These are phyloP conservation scores for Salicornia ramosissima DNA, from an alignment of 148 eudicot genomes.

Conservation along the genomic window DNA sequence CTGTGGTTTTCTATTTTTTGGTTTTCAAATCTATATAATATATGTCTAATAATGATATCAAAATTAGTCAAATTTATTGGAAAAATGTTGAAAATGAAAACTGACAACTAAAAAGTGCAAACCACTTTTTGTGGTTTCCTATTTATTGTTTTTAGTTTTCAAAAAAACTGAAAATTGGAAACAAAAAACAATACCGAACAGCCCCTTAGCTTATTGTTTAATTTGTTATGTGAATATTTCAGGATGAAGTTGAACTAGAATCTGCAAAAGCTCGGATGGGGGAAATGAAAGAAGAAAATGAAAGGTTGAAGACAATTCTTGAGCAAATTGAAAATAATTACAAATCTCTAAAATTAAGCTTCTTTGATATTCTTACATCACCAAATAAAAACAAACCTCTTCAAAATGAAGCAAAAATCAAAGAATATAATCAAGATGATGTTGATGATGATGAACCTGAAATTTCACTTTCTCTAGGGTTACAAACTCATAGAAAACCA, in stretches of 20 bases:
- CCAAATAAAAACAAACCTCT: conserved; percentile 1
- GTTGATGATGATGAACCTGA: conserved; percentile 56
- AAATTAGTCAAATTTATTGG: no score
- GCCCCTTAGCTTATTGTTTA: background rate
- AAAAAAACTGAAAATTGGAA: no score
- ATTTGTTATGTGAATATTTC: background rate
- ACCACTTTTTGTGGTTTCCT: no score
- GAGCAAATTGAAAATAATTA: conserved; percentile 49
- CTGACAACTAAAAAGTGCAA: no score
- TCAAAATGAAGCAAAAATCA: conserved; percentile 10
- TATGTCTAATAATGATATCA: no score
- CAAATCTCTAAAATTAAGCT: conserved; percentile 41
- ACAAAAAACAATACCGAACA: no score
- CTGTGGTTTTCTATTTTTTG: no score
- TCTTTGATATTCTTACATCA: conserved; percentile 29
- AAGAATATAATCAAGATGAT: no score
- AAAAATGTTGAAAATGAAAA: no score
- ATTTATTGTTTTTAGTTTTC: no score
- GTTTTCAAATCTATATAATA: no score
- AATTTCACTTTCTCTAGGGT: conserved; percentile 59
- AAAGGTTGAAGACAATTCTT: conserved; percentile 42
- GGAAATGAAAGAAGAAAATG: conserved; percentile 55
- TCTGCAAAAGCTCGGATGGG: conserved; percentile 42
- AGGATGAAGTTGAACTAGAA: conserved; percentile 48
- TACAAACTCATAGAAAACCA: conserved; percentile 24